Evolutionary conservation across 306 rosid species (phyloP), one percentile per base, ranked within the genome.

Genomic region (Castanea sativa): DNA sequence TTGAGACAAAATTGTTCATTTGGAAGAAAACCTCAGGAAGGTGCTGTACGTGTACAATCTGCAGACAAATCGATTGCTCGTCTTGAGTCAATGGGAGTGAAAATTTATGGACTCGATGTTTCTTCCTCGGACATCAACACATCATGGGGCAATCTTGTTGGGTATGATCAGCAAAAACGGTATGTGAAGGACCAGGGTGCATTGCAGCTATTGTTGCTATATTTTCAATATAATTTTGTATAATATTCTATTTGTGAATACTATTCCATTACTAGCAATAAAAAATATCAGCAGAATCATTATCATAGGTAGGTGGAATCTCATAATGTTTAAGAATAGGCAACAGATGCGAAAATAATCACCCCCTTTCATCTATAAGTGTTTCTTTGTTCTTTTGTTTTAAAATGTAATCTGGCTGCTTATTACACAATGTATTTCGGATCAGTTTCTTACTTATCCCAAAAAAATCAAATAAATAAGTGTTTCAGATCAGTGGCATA

Each of bases 111-210:
- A 76, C 85, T 91, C 76, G 73, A 89, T 38, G 18, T 23, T 19
- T 76, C 79, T 78, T 73, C 83, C 59, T 55, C 88, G 29, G 86
- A 69, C 71, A 77, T 75, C 70, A 90, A 86, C 81, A 81, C 92
- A 79, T 88, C 90, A 43, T 94, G 98, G 98, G 97, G 90, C 76
- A 88, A 83, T 87, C 89, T 92, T 77, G 98, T 97, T 20, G 98
- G 98, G 56, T 92, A 94, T 86, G 93, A 89, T 78, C 85, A 84
- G 76, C 98, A 92, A 72, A 94, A 94, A 60, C 79, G 97, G 98
- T 94, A 81, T 71, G 90, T 78, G 32, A 52, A 63, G 73, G 32
- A 74, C 38, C 52, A 43, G 57, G 35, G 55, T 76, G 56, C 27
- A 3, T 14, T 75, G 35, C 61, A 55, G 61, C 14, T 75, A 43